Base-by-base conservation (phyloP, 73 alveolate species). In the Paramecium primaurelia region DNA sequence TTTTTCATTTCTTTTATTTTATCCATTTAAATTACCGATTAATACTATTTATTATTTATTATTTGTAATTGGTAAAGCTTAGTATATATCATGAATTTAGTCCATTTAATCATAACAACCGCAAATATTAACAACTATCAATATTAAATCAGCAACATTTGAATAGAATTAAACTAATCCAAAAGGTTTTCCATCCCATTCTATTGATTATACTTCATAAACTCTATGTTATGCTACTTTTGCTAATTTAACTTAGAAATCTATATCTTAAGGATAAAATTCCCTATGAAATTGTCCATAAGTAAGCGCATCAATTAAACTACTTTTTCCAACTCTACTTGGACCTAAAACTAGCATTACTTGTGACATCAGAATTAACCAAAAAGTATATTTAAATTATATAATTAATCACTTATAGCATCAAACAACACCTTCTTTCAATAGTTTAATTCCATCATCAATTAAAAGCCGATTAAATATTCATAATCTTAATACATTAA, bases 181-280 rank as follows among this genome's bases (percentile, higher is more conserved):
- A 25, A 68, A 26, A 14, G 85, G 85, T 36, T 68, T 68, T 30
- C 85, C 59, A 75, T 37, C 58, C 88, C 88, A 75, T 37, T 75
- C 88, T 37, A 75, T 75, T 8, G 88, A 30, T 45, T 75, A 75
- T 75, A 75, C 88, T 75, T 75, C 88, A 75, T 75, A 75, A 34
- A 75, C 88, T 37, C 60, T 75, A 16, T 75, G 88, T 45, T 30
- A 75, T 75, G 58, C 58, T 18, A 36, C 68, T 37, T 75, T 75
- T 0, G 88, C 88, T 40, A 75, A 37, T 40, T 75, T 75, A 16
- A 75, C 88, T 40, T 75, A 75, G 34, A 37, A 75, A 34, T 75
- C 25, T 14, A 75, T 75, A 45, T 75, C 88, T 37, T 75, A 75
- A 2, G 88, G 88, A 75, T 75, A 75, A 37, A 34, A 75, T 20